These are phyloP conservation scores for Tulasnella sp. DNA, from an alignment of 768 basidiomycete species.

Conservation along the genomic window DNA sequence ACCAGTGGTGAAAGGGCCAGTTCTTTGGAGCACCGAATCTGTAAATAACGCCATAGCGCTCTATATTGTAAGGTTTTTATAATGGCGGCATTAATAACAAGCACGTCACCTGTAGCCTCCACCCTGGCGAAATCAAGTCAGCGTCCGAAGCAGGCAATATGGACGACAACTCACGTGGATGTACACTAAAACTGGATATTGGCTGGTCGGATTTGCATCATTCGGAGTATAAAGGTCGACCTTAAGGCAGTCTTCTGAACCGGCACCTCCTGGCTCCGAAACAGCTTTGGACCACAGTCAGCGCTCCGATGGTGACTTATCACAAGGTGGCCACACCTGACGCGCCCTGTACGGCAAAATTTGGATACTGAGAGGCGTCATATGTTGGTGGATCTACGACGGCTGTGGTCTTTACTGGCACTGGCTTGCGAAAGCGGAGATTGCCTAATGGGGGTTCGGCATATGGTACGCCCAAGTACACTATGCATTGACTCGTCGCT, in stretches of 20 bases:
- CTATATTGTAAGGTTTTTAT: no score
- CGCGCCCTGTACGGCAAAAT: conserved; percentile 59
- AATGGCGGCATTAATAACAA: not conserved
- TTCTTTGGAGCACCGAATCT: conserved; percentile 24
- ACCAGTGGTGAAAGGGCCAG: conserved; percentile 59
- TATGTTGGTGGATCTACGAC: conserved; percentile 40
- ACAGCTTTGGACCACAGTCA: conserved; percentile 33
- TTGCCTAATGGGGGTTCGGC: conserved; percentile 40
- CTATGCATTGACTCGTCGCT: conserved; percentile 33
- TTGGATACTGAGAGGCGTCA: conserved; percentile 48
- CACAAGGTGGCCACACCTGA: conserved; percentile 40
- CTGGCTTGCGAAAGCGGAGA: conserved; percentile 44
- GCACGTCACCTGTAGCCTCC: conserved; percentile 25
- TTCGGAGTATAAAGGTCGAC: conserved; percentile 59
- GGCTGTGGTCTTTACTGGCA: conserved; percentile 46
- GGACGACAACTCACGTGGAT: conserved; percentile 36
- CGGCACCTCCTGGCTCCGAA: conserved; percentile 54
- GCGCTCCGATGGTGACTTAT: not conserved
- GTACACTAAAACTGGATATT: conserved; percentile 43
- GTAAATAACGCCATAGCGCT: no score
- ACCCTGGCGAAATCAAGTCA: conserved; percentile 19
- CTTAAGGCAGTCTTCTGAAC: conserved; percentile 63
- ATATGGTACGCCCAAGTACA: conserved; percentile 47
- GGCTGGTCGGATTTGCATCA: conserved; percentile 43
- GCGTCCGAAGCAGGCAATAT: not conserved